These are phyloP conservation scores for Diaporthe velutina DNA, from an alignment of 2,329 filamentous ascomycete species.

Conservation along the genomic window DNA sequence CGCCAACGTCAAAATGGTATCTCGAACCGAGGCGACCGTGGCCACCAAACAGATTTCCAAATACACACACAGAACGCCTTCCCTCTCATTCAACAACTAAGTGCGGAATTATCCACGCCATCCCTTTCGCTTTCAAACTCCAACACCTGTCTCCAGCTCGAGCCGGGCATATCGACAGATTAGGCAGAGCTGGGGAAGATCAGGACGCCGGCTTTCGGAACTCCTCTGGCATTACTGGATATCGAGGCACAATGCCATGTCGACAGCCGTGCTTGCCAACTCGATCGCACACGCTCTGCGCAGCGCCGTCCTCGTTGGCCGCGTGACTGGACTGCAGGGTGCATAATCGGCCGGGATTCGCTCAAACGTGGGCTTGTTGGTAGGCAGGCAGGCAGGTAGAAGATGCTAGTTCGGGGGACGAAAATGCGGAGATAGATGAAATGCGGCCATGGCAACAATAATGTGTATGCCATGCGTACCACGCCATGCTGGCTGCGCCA, in stretches of 20 bases:
- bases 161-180: not conserved
- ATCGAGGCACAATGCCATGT: constrained; percentile 13
- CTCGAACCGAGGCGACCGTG: constrained; percentile 3
- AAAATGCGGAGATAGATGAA: constrained; percentile 15
- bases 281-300: constrained; percentile 25
- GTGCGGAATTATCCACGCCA: constrained; percentile 11
- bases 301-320: constrained; percentile 27
- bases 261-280: constrained; percentile 22
- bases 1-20: constrained; percentile 34
- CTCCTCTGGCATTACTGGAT: constrained; percentile 21
- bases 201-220: constrained; percentile 16
- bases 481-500: not conserved
- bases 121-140: not conserved
- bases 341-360: constrained; percentile 14
- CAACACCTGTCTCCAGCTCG: constrained; percentile 7
- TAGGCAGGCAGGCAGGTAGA: constrained; percentile 8
- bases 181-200: constrained; percentile 4
- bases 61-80: constrained; percentile 24
- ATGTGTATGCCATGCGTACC: constrained; percentile 9
- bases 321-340: constrained; percentile 5
- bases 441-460: constrained; percentile 15
- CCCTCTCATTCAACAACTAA: not conserved
- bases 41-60: constrained; percentile 22
- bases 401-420: constrained; percentile 13
- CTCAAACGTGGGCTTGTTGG: constrained; percentile 19